These are phyloP conservation scores for Arabis hirsuta DNA, from an alignment of 345 rosid species.

Conservation along the genomic window DNA sequence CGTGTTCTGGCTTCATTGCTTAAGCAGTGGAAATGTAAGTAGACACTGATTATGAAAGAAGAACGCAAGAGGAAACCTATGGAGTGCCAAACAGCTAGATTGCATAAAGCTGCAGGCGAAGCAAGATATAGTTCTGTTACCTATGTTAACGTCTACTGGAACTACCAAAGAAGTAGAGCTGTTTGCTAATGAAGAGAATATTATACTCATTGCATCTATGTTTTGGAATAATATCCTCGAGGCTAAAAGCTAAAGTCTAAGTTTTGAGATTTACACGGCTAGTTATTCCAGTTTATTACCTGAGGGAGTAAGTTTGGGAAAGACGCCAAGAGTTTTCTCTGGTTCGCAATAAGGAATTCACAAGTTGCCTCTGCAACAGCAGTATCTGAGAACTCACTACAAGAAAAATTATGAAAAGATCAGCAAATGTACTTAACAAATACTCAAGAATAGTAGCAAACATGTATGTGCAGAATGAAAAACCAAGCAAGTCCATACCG, in stretches of 20 bases:
- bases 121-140: no score
- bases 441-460: conserved; percentile 1
- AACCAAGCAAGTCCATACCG: conserved; percentile 54
- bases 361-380: conserved; percentile 91
- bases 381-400: conserved; percentile 94
- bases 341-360: conserved; percentile 70
- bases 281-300: conserved; percentile 49
- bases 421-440: conserved; percentile 8
- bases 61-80: neutral
- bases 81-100: conserved; percentile 6
- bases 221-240: neutral
- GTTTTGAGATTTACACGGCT: neutral
- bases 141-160: neutral
- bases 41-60: neutral
- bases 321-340: conserved; percentile 64
- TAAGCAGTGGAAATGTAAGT: conserved; percentile 11
- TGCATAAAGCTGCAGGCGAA: neutral
- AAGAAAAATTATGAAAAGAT: conserved; percentile 50
- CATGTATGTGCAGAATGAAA: neutral
- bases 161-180: neutral
- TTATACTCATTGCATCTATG: no score
- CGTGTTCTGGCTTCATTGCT: conserved; percentile 2
- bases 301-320: conserved; percentile 85
- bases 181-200: neutral
- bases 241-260: neutral